Evolutionary conservation across 805 yeast species (phyloP).

Genomic region (Nakazawaea sp.): DNA sequence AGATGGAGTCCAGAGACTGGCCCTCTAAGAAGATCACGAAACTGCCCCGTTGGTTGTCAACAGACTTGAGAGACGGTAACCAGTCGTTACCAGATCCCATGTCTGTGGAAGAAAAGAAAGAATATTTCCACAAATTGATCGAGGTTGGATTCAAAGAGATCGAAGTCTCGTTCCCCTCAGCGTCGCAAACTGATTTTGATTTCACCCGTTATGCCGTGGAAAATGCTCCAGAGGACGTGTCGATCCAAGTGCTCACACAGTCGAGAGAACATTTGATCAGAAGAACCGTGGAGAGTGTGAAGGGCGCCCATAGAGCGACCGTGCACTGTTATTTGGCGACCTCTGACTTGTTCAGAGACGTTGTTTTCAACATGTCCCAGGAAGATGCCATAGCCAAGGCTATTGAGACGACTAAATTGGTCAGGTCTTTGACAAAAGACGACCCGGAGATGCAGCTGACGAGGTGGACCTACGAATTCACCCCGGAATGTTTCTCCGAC

Average conservation of each 20-base stretch:
- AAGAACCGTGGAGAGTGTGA: conserved; percentile 67
- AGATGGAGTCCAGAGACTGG: conserved; percentile 63
- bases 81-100: conserved; percentile 80
- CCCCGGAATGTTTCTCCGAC: conserved; percentile 75
- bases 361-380: conserved; percentile 66
- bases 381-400: conserved; percentile 65
- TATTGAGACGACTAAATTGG: conserved; percentile 61
- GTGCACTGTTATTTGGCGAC: conserved; percentile 73
- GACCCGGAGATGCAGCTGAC: conserved; percentile 61
- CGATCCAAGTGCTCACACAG: conserved; percentile 68
- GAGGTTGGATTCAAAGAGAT: conserved; percentile 77
- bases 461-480: conserved; percentile 65
- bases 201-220: conserved; percentile 76
- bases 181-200: conserved; percentile 78
- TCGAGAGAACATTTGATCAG: conserved; percentile 69
- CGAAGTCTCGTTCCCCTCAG: conserved; percentile 77
- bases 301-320: conserved; percentile 68
- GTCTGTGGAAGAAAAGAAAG: conserved; percentile 68
- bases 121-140: conserved; percentile 63
- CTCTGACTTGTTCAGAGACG: conserved; percentile 67
- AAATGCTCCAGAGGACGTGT: conserved; percentile 69
- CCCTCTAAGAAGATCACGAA: conserved; percentile 58
- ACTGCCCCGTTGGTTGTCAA: conserved; percentile 77
- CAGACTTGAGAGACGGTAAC: conserved; percentile 78
- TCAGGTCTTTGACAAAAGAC: conserved; percentile 65